Base-by-base conservation (phyloP, 2,329 filamentous ascomycete genomes). In the Achaetomium macrosporum region DNA sequence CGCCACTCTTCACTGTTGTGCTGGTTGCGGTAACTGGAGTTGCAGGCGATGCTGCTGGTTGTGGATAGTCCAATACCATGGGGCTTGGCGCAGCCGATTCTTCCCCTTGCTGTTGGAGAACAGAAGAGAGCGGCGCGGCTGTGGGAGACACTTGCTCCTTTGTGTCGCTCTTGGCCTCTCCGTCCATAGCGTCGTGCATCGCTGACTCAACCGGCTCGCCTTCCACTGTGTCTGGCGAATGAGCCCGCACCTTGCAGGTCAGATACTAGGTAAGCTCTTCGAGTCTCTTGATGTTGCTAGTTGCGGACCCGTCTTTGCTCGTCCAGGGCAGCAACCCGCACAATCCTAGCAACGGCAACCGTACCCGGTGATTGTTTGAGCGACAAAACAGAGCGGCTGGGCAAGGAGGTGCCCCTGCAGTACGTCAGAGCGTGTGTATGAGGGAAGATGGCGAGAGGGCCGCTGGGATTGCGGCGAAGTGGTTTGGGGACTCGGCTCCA, bases 11-110 rank as follows among this genome's bases (percentile, higher is more conserved):
- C 42, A 37, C 39, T 30, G 35, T 39, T n/a, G 50, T 17, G 39
- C 10, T 43, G n/a, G 30, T 15, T 40, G 43, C 25, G 19, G 31
- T 16, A 11, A 25, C 3, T 19, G 39, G 30, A 13, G 33, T n/a
- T 35, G 55, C 36, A 37, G 54, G 29, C 10, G 52, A 8, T 51
- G 50, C 43, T 42, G 48, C 17, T 41, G 54, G 17, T 16, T 41
- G 50, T 30, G 25, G 48, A 15, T 36, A 17, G 16, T 52, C 48
- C 7, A 49, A 47, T 17, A 41, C 36, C 35, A 50, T 48, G 7
- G 48, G 19, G 40, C 37, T 45, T 9, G 51, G 36, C 16, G 30
- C 54, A 42, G 47, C 50, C 41, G 41, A 19, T 17, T 16, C 37
- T 37, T 37, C 40, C 39, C 31, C 41, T 16, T 39, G 37, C 4